phyloP scores from a whole-genome alignment of 1,284 basidiomycete species.

The Coriolopsis trogii region DNA sequence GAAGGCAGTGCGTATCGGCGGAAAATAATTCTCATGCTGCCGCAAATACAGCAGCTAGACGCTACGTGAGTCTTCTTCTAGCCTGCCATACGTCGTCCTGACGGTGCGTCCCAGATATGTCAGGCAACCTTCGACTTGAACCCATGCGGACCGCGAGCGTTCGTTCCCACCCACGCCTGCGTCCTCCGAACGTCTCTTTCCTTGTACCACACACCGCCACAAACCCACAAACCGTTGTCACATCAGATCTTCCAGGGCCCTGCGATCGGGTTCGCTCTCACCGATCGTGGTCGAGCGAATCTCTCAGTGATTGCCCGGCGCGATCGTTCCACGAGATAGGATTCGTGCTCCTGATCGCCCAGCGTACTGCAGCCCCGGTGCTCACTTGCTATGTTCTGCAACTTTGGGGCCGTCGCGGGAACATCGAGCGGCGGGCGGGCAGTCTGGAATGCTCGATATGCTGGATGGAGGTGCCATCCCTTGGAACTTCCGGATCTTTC shows the following conservation, averaged over 20 bases:
- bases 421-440: constrained; percentile 3
- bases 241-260: constrained; percentile 23
- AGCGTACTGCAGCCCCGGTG: neutral
- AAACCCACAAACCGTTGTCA: constrained; percentile 16
- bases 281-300: constrained; percentile 22
- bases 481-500: constrained; percentile 22
- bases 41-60: constrained; percentile 92
- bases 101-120: constrained; percentile 17
- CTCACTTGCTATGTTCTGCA: constrained; percentile 13
- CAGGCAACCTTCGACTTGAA: constrained; percentile 8
- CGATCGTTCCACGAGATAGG: constrained; percentile 20
- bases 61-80: constrained; percentile 72
- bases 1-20: constrained; percentile 85
- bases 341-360: constrained; percentile 16
- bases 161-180: neutral
- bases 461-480: constrained; percentile 9
- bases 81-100: neutral
- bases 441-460: constrained; percentile 23
- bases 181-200: constrained; percentile 3
- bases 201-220: constrained; percentile 19
- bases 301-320: constrained; percentile 13
- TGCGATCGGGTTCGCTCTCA: constrained; percentile 21
- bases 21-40: constrained; percentile 88
- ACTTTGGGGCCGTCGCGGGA: neutral
- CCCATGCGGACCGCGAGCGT: neutral